phyloP scores from a whole-genome alignment of 306 rosid species.

The Hippophae rhamnoides region DNA sequence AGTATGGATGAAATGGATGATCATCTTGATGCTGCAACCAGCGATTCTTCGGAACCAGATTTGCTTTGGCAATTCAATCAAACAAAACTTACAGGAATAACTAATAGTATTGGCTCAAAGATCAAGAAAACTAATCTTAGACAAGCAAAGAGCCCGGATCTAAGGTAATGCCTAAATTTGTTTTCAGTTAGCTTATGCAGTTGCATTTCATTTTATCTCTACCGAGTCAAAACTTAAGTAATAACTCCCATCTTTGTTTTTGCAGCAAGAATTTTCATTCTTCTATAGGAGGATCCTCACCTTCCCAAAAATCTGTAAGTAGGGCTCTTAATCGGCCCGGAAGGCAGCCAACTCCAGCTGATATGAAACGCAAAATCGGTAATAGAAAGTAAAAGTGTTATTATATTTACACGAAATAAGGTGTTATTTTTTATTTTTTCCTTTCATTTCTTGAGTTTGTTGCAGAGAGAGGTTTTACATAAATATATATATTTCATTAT shows the following conservation, averaged over 20 bases:
- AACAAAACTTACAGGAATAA: conserved; percentile 39
- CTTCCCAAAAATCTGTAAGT: conserved; percentile 61
- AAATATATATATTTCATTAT: conserved; percentile 9
- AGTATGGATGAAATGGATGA: conserved; percentile 73
- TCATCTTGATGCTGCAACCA: conserved; percentile 73
- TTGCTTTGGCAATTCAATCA: conserved; percentile 88
- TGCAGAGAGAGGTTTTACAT: conserved; percentile 23
- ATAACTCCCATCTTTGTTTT: conserved; percentile 7
- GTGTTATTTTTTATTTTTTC: conserved; percentile 20
- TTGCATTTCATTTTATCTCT: background rate
- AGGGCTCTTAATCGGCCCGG: conserved; percentile 46
- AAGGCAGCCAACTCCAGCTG: conserved; percentile 61
- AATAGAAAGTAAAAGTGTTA: conserved; percentile 49
- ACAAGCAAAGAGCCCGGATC: conserved; percentile 48
- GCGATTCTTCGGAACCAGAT: conserved; percentile 90
- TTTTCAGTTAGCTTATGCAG: background rate
- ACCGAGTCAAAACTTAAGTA: conserved; percentile 3
- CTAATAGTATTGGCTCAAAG: conserved; percentile 48
- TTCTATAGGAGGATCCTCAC: conserved; percentile 46
- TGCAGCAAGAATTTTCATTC: conserved; percentile 51
- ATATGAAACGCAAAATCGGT: conserved; percentile 65
- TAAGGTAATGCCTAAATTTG: conserved; percentile 44
- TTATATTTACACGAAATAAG: conserved; percentile 19
- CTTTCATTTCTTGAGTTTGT: conserved; percentile 21
- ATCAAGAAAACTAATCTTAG: conserved; percentile 36